Conservation (phyloP, 768 basidiomycete genomes). For the Fomitopsis serialis region DNA sequence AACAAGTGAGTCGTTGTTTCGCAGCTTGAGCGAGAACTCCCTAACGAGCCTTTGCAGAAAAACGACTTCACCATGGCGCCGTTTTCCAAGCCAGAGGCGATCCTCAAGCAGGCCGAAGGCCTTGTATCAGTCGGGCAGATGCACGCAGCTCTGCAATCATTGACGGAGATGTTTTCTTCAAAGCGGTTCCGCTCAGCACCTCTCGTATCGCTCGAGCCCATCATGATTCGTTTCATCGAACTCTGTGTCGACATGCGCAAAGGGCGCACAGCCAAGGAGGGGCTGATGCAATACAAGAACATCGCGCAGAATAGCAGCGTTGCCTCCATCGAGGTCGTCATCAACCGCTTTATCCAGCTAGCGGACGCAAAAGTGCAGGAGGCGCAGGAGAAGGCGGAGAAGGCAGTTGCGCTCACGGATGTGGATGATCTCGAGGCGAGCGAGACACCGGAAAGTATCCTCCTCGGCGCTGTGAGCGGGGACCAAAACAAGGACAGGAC, state of each 20-base stretch:
- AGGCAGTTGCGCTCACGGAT: constrained; percentile 61
- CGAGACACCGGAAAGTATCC: constrained; percentile 89
- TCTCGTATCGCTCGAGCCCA: constrained; percentile 84
- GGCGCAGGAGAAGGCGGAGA: constrained; percentile 83
- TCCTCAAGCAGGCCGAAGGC: constrained; percentile 90
- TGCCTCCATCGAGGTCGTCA: constrained; percentile 85
- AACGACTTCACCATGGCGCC: constrained; percentile 60
- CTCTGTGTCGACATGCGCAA: constrained; percentile 95
- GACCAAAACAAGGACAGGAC: constrained; percentile 94
- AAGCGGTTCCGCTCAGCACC: constrained; percentile 95
- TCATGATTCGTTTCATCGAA: constrained; percentile 92
- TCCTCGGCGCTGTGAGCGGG: constrained; percentile 83
- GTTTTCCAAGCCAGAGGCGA: constrained; percentile 86
- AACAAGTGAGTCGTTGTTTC: neutral
- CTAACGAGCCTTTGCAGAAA: neutral
- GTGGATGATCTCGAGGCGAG: constrained; percentile 95
- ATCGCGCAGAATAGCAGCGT: constrained; percentile 93
- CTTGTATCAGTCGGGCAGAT: constrained; percentile 90
- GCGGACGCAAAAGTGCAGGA: constrained; percentile 79
- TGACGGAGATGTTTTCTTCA: constrained; percentile 88
- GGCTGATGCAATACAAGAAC: constrained; percentile 96
- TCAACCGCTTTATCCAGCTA: constrained; percentile 78
- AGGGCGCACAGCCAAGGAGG: constrained; percentile 90
- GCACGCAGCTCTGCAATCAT: constrained; percentile 83
- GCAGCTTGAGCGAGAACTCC: neutral